Base-by-base conservation (phyloP, 805 yeast species). In the Starmerella tilneyi region DNA sequence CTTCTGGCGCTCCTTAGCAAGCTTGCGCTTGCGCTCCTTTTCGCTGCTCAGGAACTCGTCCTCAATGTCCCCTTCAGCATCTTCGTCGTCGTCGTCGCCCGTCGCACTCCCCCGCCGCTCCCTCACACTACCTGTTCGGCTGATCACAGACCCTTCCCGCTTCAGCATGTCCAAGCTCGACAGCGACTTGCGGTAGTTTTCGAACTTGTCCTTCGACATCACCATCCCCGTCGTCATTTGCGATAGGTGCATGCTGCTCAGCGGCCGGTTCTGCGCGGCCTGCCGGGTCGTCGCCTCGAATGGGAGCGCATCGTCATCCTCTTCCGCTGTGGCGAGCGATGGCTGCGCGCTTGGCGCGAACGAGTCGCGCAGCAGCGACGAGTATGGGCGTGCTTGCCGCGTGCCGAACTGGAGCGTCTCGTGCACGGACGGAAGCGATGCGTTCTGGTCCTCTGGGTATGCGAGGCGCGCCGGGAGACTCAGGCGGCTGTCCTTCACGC, bases 81-180 rank as follows among this genome's bases (percentile, higher is more conserved):
- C 71, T 55, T 67, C 68, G 13, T 62, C 67, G 13, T 66, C 73
- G 15, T 64, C 69, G 19, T 59, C 63, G 17, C 59, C 26, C 16
- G 28, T 39, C 12, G 41, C 45, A 16, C 31, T 36, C 13, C 16
- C 30, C 34, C 24, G 43, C 9, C 20, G 16, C 37, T 13, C 15
- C 9, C 28, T 13, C 6, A 34, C 12, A 37, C 45, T 39, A 22
- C 44, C 32, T 3, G 22, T 21, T 32, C 48, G 47, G 27, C 45
- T 44, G 13, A 39, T 31, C 16, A 43, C n/a, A 16, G 51, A 45
- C 36, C 44, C 50, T 23, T 48, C 45, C 11, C 54, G 50, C 30
- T 51, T 43, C 26, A 53, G 34, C 47, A 48, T 35, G 15, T 47
- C 50, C 13, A 49, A 26, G 9, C 44, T 44, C 26, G 46, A 23